Evolutionary conservation across 1,284 basidiomycete species (phyloP), one percentile per base, ranked within the genome.

Genomic region (Meripilus lineatus): DNA sequence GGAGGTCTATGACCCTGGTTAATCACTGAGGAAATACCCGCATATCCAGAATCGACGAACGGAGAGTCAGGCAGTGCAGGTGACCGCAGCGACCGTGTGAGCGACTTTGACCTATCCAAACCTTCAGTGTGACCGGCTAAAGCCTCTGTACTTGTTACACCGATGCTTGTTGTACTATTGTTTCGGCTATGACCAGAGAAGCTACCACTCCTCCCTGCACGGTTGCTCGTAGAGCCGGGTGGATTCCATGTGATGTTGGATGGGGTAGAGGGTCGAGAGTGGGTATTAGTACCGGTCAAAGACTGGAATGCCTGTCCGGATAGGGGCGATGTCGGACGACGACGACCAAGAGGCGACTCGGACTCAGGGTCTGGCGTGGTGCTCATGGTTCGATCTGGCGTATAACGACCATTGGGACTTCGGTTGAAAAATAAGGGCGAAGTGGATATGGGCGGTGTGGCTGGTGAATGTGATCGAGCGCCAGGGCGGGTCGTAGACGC

Each of bases 181-280:
- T 72, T 79, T 51, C 79, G 70, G 50, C 66, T 79, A 51, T 84
- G 81, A 7, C 67, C 64, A 20, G 66, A 53, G 45, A 56, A 58
- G 52, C 59, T 64, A 22, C 61, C 64, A 21, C 62, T 59, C 40
- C 61, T 59, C 39, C 51, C 49, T 45, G 56, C 57, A 45, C 51
- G 52, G 28, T 49, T 48, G 14, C 51, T 48, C 1, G 58, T 49
- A 25, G 49, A 54, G 6, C 49, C 23, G 7, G 59, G 44, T 28
- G 50, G 48, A 42, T 60, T 64, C 67, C 84, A 88, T 17, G 78
- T 77, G 41, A 87, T 72, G 55, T 82, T 85, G 1, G 85, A 88
- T 26, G 85, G 85, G 3, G 86, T 88, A 42, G 68, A 66, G 28
- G 85, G 81, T 43, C 84, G 74, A 48, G 82, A 78, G n/a, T n/a